Evolutionary conservation across 768 basidiomycete genomes (phyloP), one percentile per base, ranked within the genome.

Genomic region (Leccinum variicolor): DNA sequence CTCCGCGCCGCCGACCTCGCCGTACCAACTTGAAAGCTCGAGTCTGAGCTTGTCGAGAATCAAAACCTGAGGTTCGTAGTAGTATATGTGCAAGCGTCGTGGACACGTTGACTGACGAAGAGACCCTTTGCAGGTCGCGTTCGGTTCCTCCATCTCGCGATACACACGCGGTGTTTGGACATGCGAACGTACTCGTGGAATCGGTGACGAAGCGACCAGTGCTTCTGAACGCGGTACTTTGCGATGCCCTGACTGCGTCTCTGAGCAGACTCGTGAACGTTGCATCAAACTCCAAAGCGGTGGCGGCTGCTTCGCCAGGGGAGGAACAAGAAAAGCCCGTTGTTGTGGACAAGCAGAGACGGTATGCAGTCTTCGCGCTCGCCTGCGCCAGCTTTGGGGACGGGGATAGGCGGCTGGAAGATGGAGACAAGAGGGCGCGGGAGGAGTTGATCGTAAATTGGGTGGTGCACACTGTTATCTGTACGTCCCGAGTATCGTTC

Each of bases 91-190:
- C 21, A 14, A 45, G 43, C 11, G 43, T 45, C 21, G 43, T 23
- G 43, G 11, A 45, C 2, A 21, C 9, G 43, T 45, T 45, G 43
- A 45, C 17, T 39, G 36, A 39, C 36, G 14, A 34, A 34, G 33
- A 34, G 33, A 2, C 33, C 7, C 4, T 21, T 21, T 29, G 0
- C 55, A 92, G 90, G 67, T 76, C 1, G 81, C 84, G 57, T 74
- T 90, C 11, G 92, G 92, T 6, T 75, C 80, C 63, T 94, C 11
- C 81, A 94, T 62, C 80, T 94, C 4, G 83, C 83, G 0, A 75
- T 88, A 15, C 83, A 90, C 6, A 76, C 83, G 46, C 67, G 78
- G 15, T 77, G 80, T n/a, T 74, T 81, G 3, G 76, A 82, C 13
- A 77, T 83, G 14, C 79, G 90, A 9, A 76, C 0, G 72, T 77